Base-by-base conservation (phyloP, 768 basidiomycete genomes). In the Termitomyces sp. region DNA sequence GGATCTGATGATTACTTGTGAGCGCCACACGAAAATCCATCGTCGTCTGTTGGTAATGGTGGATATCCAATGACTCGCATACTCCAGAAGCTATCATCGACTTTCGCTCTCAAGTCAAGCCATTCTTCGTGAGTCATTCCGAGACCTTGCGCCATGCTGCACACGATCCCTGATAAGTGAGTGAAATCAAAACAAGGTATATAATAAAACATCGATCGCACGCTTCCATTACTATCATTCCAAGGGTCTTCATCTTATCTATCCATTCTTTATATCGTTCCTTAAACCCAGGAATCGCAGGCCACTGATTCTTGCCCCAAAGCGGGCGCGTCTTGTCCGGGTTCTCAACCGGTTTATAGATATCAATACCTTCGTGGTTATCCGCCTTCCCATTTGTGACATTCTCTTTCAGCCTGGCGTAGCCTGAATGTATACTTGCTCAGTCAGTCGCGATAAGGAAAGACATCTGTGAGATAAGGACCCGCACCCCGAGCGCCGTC, bases 221-320 rank as follows among this genome's bases (percentile, higher is more conserved):
- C 89, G 90, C 94, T 71, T 88, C 81, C 90, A 95, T 94, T 15
- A 95, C 78, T 10, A 88, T 78, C 67, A 89, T 63, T 2, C 94
- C 94, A 2, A 96, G 73, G 3, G 62, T 71, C 68, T 89, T 87
- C 94, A 96, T 96, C 77, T 89, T 94, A 63, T 82, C 81, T 2
- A 89, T 74, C 92, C 93, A 96, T 5, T 62, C 64, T 56, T 89
- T 83, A 62, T 87, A 89, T 61, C 78, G 85, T 38, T 78, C 75
- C 55, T 69, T 74, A 64, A 94, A 94, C 0, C 66, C 70, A 1
- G 85, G 75, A 2, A 81, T 58, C 3, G 64, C 62, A 0, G 93
- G 94, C 88, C 91, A 96, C 58, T 91, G 92, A 65, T 96, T 97
- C 68, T 85, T 83, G 12, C 94, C 94, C 83, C 88, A 86, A 0